phyloP scores from a whole-genome alignment of 495 filamentous ascomycete species.

The Sordaria brevicollis region DNA sequence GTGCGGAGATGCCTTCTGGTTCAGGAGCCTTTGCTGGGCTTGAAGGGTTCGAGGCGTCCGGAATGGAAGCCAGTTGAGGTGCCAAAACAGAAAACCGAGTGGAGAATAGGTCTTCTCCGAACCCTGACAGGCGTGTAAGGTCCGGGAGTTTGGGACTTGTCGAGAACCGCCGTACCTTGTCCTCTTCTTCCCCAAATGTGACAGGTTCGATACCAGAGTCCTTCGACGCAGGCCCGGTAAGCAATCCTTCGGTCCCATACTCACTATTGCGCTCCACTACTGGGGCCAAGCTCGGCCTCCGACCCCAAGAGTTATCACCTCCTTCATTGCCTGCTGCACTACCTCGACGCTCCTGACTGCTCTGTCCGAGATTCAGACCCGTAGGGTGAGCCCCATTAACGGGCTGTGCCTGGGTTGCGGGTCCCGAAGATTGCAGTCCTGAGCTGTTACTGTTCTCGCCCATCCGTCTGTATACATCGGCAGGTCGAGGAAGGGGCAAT shows the following conservation, averaged over 20 bases:
- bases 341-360: neutral
- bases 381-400: neutral
- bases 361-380: neutral
- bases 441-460: slow-evolving; percentile 54
- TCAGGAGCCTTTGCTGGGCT: neutral
- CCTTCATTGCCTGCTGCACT: neutral
- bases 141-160: slow-evolving; percentile 51
- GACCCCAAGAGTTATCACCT: slow-evolving; percentile 10
- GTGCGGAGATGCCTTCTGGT: neutral
- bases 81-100: slow-evolving; percentile 4
- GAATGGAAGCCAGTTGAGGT: slow-evolving; percentile 1
- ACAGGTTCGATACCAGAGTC: slow-evolving; percentile 3
- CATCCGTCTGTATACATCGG: slow-evolving; percentile 68
- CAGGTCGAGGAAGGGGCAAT: slow-evolving; percentile 58
- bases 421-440: slow-evolving; percentile 43
- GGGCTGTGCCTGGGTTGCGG: slow-evolving; percentile 10
- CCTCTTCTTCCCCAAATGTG: slow-evolving; percentile 15
- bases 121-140: slow-evolving; percentile 53
- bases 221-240: slow-evolving; percentile 13
- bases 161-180: slow-evolving; percentile 30
- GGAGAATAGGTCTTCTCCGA: slow-evolving; percentile 42
- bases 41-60: neutral
- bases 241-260: slow-evolving; percentile 38
- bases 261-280: slow-evolving; percentile 50
- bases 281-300: slow-evolving; percentile 36